Base-by-base conservation (phyloP, 371 early-diverging fungal species). In the Mucor sp. region DNA sequence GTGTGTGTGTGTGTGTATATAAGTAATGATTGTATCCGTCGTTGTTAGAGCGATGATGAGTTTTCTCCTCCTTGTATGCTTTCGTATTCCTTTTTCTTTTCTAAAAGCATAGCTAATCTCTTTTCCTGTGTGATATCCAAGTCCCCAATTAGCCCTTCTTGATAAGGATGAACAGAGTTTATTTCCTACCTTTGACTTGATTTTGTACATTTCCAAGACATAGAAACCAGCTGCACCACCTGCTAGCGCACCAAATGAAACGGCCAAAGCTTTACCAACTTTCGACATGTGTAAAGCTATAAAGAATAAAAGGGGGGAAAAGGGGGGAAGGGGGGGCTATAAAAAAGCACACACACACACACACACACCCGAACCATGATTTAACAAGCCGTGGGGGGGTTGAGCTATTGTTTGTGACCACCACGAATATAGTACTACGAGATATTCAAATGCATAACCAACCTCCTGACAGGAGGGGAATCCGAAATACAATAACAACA, bases 171-270 rank as follows among this genome's bases (percentile, higher is more conserved):
- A 6, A 23, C 12, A 50, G 23, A 23, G 1, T 12, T 53, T 8
- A 33, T 27, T 12, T 33, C 50, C 5, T 14, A 79, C 83, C 69
- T 82, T 82, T 8, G 78, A 70, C 39, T 75, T 76, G 41, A 82
- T 79, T 67, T 82, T 82, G 68, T 82, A 82, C 71, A 72, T 75
- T 68, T 82, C 83, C 57, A 82, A 63, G 25, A 75, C 63, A 37
- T 79, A 82, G 30, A 82, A 82, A 0, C 83, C 83, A 35, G 68
- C 71, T 7, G 76, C 83, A 66, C 83, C 83, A 41, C 83, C 83
- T 37, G 76, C 69, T 48, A 82, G 67, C 4, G 83, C 79, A 57
- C 83, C 83, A 66, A 82, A 74, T 6, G 80, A 79, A 43, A 80
- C 78, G 6, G 76, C 75, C 27, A 79, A 66, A 41, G 76, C 79